Evolutionary conservation across 2,329 filamentous ascomycete species (phyloP), one percentile per base, ranked within the genome.

Genomic region (Fusarium chuoi): DNA sequence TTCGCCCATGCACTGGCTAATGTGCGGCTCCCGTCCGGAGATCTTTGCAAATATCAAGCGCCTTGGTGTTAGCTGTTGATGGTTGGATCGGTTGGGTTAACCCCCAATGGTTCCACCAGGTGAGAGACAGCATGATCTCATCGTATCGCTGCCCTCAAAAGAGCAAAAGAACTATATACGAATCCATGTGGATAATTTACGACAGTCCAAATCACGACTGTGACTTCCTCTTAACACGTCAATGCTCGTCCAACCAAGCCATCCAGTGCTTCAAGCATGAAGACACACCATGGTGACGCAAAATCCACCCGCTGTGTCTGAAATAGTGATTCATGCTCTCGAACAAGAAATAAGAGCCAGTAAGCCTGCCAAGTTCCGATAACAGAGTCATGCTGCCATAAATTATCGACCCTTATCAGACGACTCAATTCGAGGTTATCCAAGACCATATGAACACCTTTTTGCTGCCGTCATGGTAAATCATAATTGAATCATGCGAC

Each of bases 121-220:
- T 71, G 41, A 61, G 55, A 68, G 68, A 66, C 72, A 67, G 49
- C 49, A 66, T 49, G 62, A 66, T 49, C 61, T 62, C 55, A 61
- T 65, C 68, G 63, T 46, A 58, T 63, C 70, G 65, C 51, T 60
- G 63, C 66, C 55, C 65, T 57, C 65, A 66, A 54, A 56, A 70
- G 74, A 68, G 67, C 68, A 74, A 66, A 65, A 75, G 70, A 78
- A 79, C 80, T 82, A 82, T 74, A 81, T 82, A 82, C 76, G 77
- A 71, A 81, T 81, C 80, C 80, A 74, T 74, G 65, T 73, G 80
- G 80, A 82, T 81, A 51, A 78, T 81, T 82, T 83, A 81, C 79
- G 80, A 80, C 70, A 68, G 59, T 51, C 54, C 36, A 41, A 39
- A 33, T 38, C 56, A 65, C 52, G 44, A 59, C 67, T 59, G 66